Percentiles rank a stretch among this genome's conserved stretches.
These are phyloP conservation scores for Fusarium verrucosum DNA, from an alignment of 2,329 filamentous ascomycete genomes.

Conservation along the genomic window DNA sequence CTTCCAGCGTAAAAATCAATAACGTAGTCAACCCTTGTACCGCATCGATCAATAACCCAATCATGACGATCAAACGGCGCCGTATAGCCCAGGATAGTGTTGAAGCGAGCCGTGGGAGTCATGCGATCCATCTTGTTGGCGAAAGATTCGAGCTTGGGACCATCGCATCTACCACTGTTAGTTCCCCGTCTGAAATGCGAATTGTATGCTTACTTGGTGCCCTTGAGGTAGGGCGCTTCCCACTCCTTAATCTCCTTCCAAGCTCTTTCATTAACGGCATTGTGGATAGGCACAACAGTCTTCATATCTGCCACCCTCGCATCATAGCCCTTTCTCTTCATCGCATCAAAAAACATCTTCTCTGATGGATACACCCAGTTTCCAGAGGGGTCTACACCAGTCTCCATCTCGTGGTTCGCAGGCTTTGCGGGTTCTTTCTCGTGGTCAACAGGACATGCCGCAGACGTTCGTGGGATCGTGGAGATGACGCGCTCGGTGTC, in stretches of 20 bases:
- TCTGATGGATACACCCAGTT: constrained; percentile 99
- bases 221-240: constrained; percentile 75
- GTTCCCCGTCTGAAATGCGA: neutral
- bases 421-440: constrained; percentile 44
- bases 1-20: constrained; percentile 96
- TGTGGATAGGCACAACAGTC: constrained; percentile 95
- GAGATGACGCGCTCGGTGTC: constrained; percentile 77
- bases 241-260: constrained; percentile 92
- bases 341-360: constrained; percentile 97
- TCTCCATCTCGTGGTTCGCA: constrained; percentile 82
- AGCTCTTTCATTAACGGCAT: constrained; percentile 96
- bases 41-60: constrained; percentile 95
- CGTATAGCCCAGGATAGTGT: constrained; percentile 86
- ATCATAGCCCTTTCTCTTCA: constrained; percentile 88
- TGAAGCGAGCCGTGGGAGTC: constrained; percentile 84
- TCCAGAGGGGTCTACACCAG: constrained; percentile 75
- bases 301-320: constrained; percentile 80
- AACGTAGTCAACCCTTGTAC: constrained; percentile 86
- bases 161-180: constrained; percentile 62
- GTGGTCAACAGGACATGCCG: constrained; percentile 53
- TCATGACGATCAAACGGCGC: constrained; percentile 95
- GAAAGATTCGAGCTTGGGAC: constrained; percentile 85
- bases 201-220: constrained; percentile 61
- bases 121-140: constrained; percentile 74
- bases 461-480: constrained; percentile 74